Conservation (phyloP, 2,329 filamentous ascomycete genomes). For the Xylariaceae sp. region DNA sequence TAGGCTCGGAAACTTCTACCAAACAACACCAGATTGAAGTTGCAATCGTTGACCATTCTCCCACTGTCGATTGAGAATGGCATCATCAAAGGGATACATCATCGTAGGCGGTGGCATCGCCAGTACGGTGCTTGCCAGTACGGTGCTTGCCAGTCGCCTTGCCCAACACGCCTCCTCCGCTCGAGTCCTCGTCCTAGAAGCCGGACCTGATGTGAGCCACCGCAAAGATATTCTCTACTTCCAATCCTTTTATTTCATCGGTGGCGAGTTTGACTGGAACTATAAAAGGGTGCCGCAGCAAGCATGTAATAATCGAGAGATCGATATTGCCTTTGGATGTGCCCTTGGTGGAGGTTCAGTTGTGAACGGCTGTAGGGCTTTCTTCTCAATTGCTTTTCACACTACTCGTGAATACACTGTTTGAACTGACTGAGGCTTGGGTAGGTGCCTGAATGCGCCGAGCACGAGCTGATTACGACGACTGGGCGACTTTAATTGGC, state of each 20-base stretch:
- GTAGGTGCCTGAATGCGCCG: too few species aligned
- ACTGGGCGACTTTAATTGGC: too few species aligned
- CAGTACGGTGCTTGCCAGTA: conserved; percentile 11
- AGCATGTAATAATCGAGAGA: conserved; percentile 6
- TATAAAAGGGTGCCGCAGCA: conserved; percentile 15
- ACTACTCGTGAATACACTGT: too few species aligned
- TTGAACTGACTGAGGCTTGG: too few species aligned
- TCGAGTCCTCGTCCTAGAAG: conserved; percentile 17
- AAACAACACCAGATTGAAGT: too few species aligned
- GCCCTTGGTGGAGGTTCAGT: conserved; percentile 19
- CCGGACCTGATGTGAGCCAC: conserved; percentile 14
- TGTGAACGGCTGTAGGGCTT: conserved; percentile 16
- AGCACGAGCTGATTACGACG: too few species aligned
- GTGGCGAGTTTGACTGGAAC: conserved; percentile 17
- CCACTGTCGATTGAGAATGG: neutral
- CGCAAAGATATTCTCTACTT: conserved; percentile 13
- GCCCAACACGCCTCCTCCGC: conserved; percentile 4
- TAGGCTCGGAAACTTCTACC: too few species aligned
- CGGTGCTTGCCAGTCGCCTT: conserved; percentile 14
- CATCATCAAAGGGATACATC: conserved; percentile 13
- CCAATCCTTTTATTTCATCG: conserved; percentile 12
- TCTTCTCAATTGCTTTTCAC: too few species aligned
- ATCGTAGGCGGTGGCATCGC: conserved; percentile 19
- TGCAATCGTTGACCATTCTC: too few species aligned
- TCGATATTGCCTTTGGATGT: conserved; percentile 12